Conservation (phyloP, 805 yeast species). For the Wickerhamiella hasegawae region DNA sequence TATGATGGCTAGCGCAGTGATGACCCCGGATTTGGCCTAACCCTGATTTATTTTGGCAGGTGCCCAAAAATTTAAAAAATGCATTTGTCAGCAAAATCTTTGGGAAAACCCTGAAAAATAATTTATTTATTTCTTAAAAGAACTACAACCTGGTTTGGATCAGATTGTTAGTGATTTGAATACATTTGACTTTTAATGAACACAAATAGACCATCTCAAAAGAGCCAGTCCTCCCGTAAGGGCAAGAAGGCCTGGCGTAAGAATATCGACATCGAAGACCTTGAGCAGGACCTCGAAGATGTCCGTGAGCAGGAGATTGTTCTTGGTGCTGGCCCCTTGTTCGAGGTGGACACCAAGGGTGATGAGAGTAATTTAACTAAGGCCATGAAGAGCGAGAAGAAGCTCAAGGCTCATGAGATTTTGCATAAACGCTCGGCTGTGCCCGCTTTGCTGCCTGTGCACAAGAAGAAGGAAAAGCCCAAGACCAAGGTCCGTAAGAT, state of each 20-base stretch:
- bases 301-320: constrained; percentile 39
- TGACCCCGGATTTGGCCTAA: no score
- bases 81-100: no score
- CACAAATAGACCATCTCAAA: constrained; percentile 36
- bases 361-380: constrained; percentile 30
- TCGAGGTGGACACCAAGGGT: constrained; percentile 53
- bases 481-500: constrained; percentile 39
- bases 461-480: constrained; percentile 19
- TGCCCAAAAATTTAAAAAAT: no score
- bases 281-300: constrained; percentile 55
- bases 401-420: constrained; percentile 51
- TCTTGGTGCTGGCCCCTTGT: constrained; percentile 32
- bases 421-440: constrained; percentile 64
- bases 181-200: no score
- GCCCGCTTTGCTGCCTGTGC: constrained; percentile 36
- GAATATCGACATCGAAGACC: constrained; percentile 72
- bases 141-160: no score
- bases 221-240: constrained; percentile 67
- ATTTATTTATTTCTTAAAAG: no score
- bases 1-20: no score
- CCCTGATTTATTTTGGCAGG: no score
- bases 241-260: constrained; percentile 90
- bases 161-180: no score
- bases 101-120: no score
- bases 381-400: constrained; percentile 26